Percentiles rank a stretch among this genome's conserved stretches.
Evolutionary conservation across 306 rosid genomes (phyloP).

Genomic region (Abrus pulchellus): DNA sequence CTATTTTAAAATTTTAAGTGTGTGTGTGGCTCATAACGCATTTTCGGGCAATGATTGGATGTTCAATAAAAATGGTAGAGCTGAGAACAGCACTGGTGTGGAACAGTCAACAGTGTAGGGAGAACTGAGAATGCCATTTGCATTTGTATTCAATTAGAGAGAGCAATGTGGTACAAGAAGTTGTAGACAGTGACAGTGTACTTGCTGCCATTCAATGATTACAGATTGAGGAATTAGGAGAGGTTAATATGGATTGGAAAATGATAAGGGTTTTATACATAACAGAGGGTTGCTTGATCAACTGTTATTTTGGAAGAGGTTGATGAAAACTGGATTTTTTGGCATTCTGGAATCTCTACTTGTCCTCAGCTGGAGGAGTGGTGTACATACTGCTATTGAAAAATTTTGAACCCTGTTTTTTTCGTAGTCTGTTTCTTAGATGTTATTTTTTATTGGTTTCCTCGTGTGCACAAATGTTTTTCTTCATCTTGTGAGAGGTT

Average conservation of each 20-base stretch:
- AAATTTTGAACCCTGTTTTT: slow-evolving; percentile 34
- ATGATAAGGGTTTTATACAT: slow-evolving; percentile 17
- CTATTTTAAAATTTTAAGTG: neutral
- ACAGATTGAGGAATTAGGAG: slow-evolving; percentile 23
- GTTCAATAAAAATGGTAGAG: slow-evolving; percentile 25
- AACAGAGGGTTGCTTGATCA: neutral
- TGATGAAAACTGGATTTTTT: slow-evolving; percentile 39
- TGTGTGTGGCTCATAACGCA: neutral
- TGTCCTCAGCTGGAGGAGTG: slow-evolving; percentile 22
- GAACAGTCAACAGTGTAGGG: slow-evolving; percentile 10
- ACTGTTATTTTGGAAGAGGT: slow-evolving; percentile 33
- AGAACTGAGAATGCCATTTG: slow-evolving; percentile 20
- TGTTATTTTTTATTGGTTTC: slow-evolving; percentile 34
- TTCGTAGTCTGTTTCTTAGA: slow-evolving; percentile 23
- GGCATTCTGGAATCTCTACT: slow-evolving; percentile 33
- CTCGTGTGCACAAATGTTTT: slow-evolving; percentile 3
- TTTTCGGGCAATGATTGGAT: slow-evolving; percentile 32
- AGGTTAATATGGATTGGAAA: slow-evolving; percentile 31
- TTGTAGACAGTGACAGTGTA: neutral
- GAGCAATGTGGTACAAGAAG: slow-evolving; percentile 36
- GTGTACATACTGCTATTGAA: slow-evolving; percentile 17
- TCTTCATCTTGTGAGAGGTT: slow-evolving; percentile 6
- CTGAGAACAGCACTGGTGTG: neutral
- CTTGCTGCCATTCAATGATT: slow-evolving; percentile 36
- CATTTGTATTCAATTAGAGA: slow-evolving; percentile 19